Evolutionary conservation across 345 rosid species (phyloP), one percentile per base, ranked within the genome.

Genomic region (Eucalyptus polyanthemos): DNA sequence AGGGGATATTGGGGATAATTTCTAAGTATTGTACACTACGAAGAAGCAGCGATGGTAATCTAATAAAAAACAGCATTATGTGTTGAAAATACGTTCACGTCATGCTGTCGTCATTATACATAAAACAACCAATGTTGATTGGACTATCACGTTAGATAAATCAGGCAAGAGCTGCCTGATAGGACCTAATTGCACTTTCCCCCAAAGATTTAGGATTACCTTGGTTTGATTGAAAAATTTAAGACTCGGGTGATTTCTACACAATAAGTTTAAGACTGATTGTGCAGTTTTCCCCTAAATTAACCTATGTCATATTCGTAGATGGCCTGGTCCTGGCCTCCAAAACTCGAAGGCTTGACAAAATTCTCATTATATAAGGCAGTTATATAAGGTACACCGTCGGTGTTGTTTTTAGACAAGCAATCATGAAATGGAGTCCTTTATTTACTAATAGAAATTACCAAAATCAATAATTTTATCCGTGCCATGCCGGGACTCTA

Each of bases 21-120:
- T 56, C 62, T 56, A 10, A 0, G 13, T 24, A 4, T 1, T 4
- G 6, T 24, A 3, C 62, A 7, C 2, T 42, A 42, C 8, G 8
- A 42, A 42, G 8, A 42, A 42, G 2, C 2, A 7, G 2, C 44
- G 44, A 42, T 42, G 2, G 2, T 42, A 2, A 42, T 42, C 44
- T 42, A 42, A 42, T 7, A 42, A 7, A 42, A 42, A 42, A 2
- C 8, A 6, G 44, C 44, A 42, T 42, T 42, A 2, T 42, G 2
- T 42, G 44, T n/a, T n/a, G 72, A 29, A 62, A 62, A 62, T 29
- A 17, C 37, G 1, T 62, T 62, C 34, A 62, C 9, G 5, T 62
- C 37, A 62, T 15, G 16, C 34, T 31, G 9, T 14, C 5, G 1
- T n/a, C 9, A 0, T 29, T 62, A 62, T 31, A 62, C 14, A 14